Base-by-base conservation (phyloP, 805 yeast genomes). In the Candida gorgasii region DNA sequence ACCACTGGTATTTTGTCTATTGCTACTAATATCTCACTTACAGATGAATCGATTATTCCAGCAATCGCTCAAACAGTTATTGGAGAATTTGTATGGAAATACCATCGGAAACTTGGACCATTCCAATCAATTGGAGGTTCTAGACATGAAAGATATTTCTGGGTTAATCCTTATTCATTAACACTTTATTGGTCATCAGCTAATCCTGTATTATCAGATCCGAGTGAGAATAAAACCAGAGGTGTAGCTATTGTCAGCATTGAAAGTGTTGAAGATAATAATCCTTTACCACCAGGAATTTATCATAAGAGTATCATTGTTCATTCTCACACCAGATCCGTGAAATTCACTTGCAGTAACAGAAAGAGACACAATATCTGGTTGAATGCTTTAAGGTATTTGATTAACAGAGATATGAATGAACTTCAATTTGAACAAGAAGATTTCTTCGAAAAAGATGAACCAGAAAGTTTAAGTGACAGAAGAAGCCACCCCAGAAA, bases 161-260 rank as follows among this genome's bases (percentile, higher is more conserved):
- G 98, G 98, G 79, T 93, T 34, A 96, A 92, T 63, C 98, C 99
- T 3, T 90, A 90, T 62, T 84, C 93, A 7, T 67, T 89, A 69
- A 88, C 96, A 0, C 70, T 92, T 36, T 89, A 88, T 62, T 92
- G 99, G 99, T 83, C 92, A 3, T 74, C 78, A 4, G 73, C 81
- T 9, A 87, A 86, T 55, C 97, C 97, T 1, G 84, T 84, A 0
- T 59, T 85, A 36, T 76, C 80, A 3, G 83, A 85, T 51, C 86
- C 89, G 8, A 67, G 82, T 0, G 75, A 75, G 2, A 79, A 77
- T 23, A 81, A 77, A 54, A 85, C 95, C 3, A 79, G 82, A 51
- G 89, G 93, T 11, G 81, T 88, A 42, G 90, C 95, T 0, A 89
- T 92, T 40, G 59, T 82, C 14, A 76, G 82, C 7, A 93, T 90